Evolutionary conservation across 345 rosid genomes (phyloP).

Genomic region (Salix brachista): DNA sequence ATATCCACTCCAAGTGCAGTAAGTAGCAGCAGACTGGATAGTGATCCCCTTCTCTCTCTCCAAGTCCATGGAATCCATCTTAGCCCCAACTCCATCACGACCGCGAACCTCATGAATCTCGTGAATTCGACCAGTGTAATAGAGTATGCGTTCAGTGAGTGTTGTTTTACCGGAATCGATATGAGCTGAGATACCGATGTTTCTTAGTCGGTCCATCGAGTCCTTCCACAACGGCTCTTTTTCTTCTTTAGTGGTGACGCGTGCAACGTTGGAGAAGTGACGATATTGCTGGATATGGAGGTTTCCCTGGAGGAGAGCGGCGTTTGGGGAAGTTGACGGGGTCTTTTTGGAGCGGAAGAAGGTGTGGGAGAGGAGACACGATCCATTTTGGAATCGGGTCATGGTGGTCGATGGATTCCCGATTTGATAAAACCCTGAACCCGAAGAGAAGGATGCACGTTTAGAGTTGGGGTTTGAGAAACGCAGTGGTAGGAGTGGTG

Average conservation of each 20-base stretch:
- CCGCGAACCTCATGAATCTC: constrained; percentile 99
- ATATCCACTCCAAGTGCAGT: constrained; percentile 90
- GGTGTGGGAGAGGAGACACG: constrained; percentile 17
- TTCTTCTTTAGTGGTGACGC: constrained; percentile 55
- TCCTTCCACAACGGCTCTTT: constrained; percentile 98
- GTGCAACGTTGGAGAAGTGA: constrained; percentile 65
- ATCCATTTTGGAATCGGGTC: constrained; percentile 22
- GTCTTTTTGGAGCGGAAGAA: constrained; percentile 1
- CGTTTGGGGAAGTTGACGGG: constrained; percentile 34
- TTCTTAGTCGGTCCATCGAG: constrained; percentile 78
- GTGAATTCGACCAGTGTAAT: constrained; percentile 90
- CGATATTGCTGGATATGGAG: constrained; percentile 40
- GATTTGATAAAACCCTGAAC: not conserved
- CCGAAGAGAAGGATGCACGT: not conserved
- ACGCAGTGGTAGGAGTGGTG: not conserved
- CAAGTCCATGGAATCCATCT: constrained; percentile 99
- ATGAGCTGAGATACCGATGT: constrained; percentile 97
- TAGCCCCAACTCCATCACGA: constrained; percentile 94
- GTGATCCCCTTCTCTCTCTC: constrained; percentile 99
- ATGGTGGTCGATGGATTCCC: constrained; percentile 12
- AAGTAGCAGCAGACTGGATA: constrained; percentile 96
- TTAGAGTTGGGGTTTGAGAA: not conserved
- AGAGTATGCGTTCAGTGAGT: constrained; percentile 81
- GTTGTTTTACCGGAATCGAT: constrained; percentile 99
- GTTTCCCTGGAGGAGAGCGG: constrained; percentile 57